Percentiles rank a stretch among this genome's conserved stretches.
Conservation (phyloP, 2,329 filamentous ascomycete species). For the Coleophoma cylindrospora region DNA sequence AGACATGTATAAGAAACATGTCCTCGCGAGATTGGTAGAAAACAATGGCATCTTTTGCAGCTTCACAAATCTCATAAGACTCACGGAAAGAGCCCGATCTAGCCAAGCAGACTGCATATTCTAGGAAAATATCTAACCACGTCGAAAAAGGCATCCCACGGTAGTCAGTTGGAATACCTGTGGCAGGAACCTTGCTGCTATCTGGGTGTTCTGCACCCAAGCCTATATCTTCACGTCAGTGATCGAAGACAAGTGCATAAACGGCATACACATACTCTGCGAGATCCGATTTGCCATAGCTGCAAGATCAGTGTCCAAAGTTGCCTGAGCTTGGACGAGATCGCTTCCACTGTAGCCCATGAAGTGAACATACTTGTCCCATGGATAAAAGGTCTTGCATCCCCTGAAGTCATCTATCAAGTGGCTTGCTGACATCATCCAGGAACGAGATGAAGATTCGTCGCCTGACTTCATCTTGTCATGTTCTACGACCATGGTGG, state of each 20-base stretch:
- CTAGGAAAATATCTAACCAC: slow-evolving; percentile 88
- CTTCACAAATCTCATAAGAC: slow-evolving; percentile 75
- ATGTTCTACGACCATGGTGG: slow-evolving; percentile 35
- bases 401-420: slow-evolving; percentile 60
- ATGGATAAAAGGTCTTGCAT: slow-evolving; percentile 59
- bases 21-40: slow-evolving; percentile 69
- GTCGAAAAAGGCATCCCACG: slow-evolving; percentile 75
- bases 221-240: slow-evolving; percentile 13
- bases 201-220: slow-evolving; percentile 16
- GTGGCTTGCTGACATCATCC: slow-evolving; percentile 55
- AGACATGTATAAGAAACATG: slow-evolving; percentile 68
- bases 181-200: slow-evolving; percentile 3
- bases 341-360: slow-evolving; percentile 33
- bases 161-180: slow-evolving; percentile 39
- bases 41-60: slow-evolving; percentile 74
- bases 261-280: slow-evolving; percentile 13
- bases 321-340: slow-evolving; percentile 15
- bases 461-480: slow-evolving; percentile 26
- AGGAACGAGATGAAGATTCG: slow-evolving; percentile 26
- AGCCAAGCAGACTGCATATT: slow-evolving; percentile 76
- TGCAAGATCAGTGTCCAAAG: slow-evolving; percentile 20
- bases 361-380: slow-evolving; percentile 60
- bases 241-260: not conserved
- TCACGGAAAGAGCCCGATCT: slow-evolving; percentile 61
- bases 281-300: slow-evolving; percentile 23